Base-by-base conservation (phyloP, 805 yeast species). In the Cyberlindnera saturnus region DNA sequence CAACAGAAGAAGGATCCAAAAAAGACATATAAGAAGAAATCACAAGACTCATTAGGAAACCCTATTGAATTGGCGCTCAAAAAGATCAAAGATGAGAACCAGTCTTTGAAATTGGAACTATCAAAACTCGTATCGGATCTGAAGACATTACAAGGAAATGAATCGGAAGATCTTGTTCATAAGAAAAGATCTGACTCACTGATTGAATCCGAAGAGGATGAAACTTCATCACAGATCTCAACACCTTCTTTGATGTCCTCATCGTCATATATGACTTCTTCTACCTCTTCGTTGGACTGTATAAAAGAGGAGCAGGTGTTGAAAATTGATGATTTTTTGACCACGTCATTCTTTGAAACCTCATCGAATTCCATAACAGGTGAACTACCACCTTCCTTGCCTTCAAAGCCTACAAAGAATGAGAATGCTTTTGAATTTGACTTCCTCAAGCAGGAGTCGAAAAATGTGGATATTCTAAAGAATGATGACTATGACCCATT, bases 41-140 rank as follows among this genome's bases (percentile, higher is more conserved):
- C 43, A 18, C 45, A 43, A 20, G 37, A 29, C 5, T 41, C 39
- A 29, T 19, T 34, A n/a, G 31, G 15, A 17, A 59, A 62, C 40
- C 69, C 67, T 2, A 46, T 69, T 14, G 72, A 69, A 40, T 61
- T 57, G 26, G 69, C 70, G 17, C 62, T 73, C n/a, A 45, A 64
- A 38, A 64, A 64, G 38, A 66, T 71, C 39, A 70, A 69, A 44
- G 70, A 70, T 46, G 77, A 73, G 45, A 73, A 73, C 49, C 65
- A 67, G 46, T 59, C 60, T 36, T 50, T 73, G 34, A 73, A 71
- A 53, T 47, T 65, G 31, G 73, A 73, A 48, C 67, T 73, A 6
- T 67, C 73, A 11, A 67, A 64, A 43, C 57, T 73, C 7, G 76
- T 73, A 4, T 61, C 70, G 10, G 73, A 69, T 47, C 57, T 72